Evolutionary conservation across 2,329 filamentous ascomycete genomes (phyloP), one percentile per base, ranked within the genome.

Genomic region (Talaromyces sp.): DNA sequence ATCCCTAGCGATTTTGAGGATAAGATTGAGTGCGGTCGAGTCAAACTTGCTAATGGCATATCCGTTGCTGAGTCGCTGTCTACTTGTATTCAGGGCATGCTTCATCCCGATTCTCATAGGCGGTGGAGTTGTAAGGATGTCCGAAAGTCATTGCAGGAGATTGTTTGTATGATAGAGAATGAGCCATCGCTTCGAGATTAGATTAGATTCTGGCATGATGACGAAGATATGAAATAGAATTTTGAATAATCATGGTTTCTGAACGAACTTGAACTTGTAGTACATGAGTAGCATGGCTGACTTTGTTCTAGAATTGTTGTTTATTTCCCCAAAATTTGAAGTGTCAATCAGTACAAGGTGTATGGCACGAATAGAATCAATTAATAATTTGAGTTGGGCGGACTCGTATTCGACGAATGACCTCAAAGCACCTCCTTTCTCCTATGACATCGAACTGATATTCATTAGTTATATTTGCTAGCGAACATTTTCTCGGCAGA

Each of bases 101-200:
- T 82, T 63, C 74, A 78, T 7, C 73, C 74, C 3, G 72, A 76
- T 47, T 72, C 77, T 4, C 68, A 68, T 31, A 67, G 67, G 38
- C 73, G 80, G 63, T 81, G 77, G 79, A 68, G 69, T 25, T 81
- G 78, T 60, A 70, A 70, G 25, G 69, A 76, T 65, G 74, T 79
- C 22, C 76, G 75, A 61, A 68, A 72, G 36, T 71, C 72, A 63
- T 66, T 81, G 31, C 73, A 77, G 29, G 65, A 64, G n/a, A 89
- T 0, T 89, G 88, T 17, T 88, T 86, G 0, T 82, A 85, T 0
- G 87, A 87, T 0, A 80, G 85, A 0, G 72, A 75, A 1, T 89
- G 54, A 53, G 54, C 53, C 53, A 38, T 59, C 54, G 34, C 62
- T 64, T 51, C 45, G 56, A 34, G 17, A 49, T 29, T 64, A 58